Conservation (phyloP, 1,139 yeast genomes). For the Suhomyces taliae region DNA sequence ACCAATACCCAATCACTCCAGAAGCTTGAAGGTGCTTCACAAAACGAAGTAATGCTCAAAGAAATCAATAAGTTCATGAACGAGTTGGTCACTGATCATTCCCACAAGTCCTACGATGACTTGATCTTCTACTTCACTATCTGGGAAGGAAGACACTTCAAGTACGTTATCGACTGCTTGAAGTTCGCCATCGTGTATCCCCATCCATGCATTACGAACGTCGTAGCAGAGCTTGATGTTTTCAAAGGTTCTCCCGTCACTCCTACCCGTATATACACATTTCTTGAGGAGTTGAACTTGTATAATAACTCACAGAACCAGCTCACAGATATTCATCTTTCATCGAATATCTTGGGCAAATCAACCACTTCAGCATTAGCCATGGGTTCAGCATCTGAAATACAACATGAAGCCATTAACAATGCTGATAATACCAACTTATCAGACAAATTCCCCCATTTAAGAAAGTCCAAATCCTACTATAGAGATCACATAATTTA, state of each 20-base stretch:
- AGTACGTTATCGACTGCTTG: constrained; percentile 27
- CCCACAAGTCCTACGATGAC: constrained; percentile 21
- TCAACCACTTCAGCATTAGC: constrained; percentile 22
- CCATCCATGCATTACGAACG: constrained; percentile 23
- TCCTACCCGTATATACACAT: constrained; percentile 17
- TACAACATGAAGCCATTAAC: constrained; percentile 11
- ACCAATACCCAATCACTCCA: constrained; percentile 18
- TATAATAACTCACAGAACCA: constrained; percentile 23
- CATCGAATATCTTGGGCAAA: constrained; percentile 31
- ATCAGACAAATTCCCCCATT: constrained; percentile 29
- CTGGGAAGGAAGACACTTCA: constrained; percentile 35
- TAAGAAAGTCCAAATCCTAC: constrained; percentile 23
- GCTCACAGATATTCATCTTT: constrained; percentile 31
- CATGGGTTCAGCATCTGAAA: constrained; percentile 18
- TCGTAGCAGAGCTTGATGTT: constrained; percentile 17
- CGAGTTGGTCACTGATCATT: constrained; percentile 13
- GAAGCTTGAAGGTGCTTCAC: constrained; percentile 16
- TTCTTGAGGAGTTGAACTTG: constrained; percentile 25
- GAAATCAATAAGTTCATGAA: constrained; percentile 18
- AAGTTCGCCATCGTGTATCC: constrained; percentile 38
- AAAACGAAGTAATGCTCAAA: constrained; percentile 9
- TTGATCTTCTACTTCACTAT: constrained; percentile 27
- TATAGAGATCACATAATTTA: constrained; percentile 32
- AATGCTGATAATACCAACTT: neutral
- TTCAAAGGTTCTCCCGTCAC: constrained; percentile 14